Base-by-base conservation (phyloP, 306 rosid species). In the Cucumis melo region DNA sequence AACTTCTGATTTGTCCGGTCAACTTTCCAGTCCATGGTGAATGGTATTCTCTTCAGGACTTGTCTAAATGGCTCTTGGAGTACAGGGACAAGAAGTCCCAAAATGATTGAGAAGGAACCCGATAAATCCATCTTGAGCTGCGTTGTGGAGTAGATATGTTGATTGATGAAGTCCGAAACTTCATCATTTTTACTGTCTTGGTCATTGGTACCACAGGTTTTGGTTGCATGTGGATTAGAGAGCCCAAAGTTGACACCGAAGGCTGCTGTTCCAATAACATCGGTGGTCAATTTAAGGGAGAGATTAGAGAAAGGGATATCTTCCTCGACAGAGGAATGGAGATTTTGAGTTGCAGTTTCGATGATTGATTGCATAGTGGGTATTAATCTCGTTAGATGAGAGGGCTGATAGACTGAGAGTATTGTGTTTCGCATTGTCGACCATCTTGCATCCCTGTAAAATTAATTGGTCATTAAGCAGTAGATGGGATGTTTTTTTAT, bases 41-140 rank as follows among this genome's bases (percentile, higher is more conserved):
- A 93, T 0, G 95, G 98, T 15, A 92, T 87, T 78, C 98, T 85
- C 87, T 87, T 94, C 73, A 92, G 79, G 63, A 92, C 80, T 77
- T 92, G 98, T 78, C 95, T 79, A 76, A 90, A 87, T 4, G 99
- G 98, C 71, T 92, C 97, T 64, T 95, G 96, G 10, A 92, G 90
- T 41, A 89, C 61, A 5, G 98, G 99, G 17, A 87, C 50, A 65
- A 95, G 93, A 21, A 95, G 78, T 13, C 99, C 99, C 10, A 95
- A 65, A 39, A 92, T 92, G 85, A 94, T 94, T 13, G 99, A 94
- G 27, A 94, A 85, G 27, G 96, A 91, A 66, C 97, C 99, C 2
- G 99, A 85, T 41, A 94, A 75, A 80, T 94, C 99, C 97, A 94
- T 90, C 85, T 90, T 94, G 10, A 94, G 91, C 53, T 92, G 93